Conservation (phyloP, 1,139 yeast genomes). For the Saccharomycopsis hybrid region DNA sequence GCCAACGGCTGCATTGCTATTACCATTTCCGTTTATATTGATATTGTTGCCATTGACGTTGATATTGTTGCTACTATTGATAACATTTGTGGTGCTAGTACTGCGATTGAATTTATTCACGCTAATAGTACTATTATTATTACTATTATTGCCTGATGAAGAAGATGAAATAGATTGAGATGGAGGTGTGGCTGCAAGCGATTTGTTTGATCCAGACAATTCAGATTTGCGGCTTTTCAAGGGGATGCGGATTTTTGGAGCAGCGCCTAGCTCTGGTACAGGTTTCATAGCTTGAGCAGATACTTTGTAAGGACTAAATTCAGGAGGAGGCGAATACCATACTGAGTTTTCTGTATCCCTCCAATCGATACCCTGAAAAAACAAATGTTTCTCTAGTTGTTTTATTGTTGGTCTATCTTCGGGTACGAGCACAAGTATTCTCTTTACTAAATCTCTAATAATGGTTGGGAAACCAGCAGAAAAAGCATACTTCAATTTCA, state of each 20-base stretch:
- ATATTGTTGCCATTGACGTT: background rate
- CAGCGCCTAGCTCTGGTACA: constrained; percentile 29
- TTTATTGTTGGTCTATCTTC: constrained; percentile 60
- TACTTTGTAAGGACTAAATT: constrained; percentile 65
- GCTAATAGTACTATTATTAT: background rate
- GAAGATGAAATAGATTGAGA: background rate
- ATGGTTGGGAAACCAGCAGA: constrained; percentile 73
- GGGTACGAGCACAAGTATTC: constrained; percentile 49
- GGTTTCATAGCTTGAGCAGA: constrained; percentile 39
- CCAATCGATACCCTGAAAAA: constrained; percentile 66
- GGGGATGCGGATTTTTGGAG: constrained; percentile 22
- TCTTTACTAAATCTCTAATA: constrained; percentile 64
- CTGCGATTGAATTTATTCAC: too few species aligned
- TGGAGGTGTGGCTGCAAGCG: background rate
- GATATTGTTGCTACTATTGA: too few species aligned
- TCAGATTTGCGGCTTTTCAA: constrained; percentile 29
- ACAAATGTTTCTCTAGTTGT: constrained; percentile 71
- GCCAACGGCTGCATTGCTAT: constrained; percentile 16
- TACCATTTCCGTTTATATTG: background rate
- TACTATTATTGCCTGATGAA: background rate
- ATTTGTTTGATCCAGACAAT: background rate
- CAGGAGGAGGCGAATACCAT: constrained; percentile 73
- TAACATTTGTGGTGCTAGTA: too few species aligned
- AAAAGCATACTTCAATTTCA: constrained; percentile 74
- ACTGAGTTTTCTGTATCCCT: constrained; percentile 45